Percentiles rank a stretch among this genome's conserved stretches.
phyloP scores from a whole-genome alignment of 345 rosid genomes.

The Populus davidiana region DNA sequence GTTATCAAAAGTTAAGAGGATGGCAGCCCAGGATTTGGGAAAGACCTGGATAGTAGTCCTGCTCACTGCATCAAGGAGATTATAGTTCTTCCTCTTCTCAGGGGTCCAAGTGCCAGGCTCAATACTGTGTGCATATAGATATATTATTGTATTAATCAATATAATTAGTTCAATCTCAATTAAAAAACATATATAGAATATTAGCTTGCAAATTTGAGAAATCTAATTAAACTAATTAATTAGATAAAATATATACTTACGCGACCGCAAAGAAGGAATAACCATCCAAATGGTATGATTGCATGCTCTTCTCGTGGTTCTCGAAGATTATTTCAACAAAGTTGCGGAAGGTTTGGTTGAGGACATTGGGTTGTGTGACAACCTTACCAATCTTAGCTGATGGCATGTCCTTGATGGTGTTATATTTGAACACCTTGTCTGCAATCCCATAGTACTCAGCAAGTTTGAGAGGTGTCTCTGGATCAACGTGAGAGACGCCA shows the following conservation, averaged over 20 bases:
- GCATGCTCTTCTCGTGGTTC: constrained; percentile 67
- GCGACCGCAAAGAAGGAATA: constrained; percentile 76
- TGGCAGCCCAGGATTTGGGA: constrained; percentile 87
- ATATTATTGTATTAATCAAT: background rate
- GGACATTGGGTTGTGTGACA: constrained; percentile 34
- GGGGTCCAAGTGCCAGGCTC: constrained; percentile 81
- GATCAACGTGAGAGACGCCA: constrained; percentile 17
- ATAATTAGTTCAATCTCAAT: background rate
- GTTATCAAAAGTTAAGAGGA: constrained; percentile 77
- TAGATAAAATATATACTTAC: constrained; percentile 37
- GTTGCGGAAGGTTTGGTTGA: constrained; percentile 61
- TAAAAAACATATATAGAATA: no score
- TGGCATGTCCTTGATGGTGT: constrained; percentile 14
- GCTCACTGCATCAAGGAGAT: constrained; percentile 80
- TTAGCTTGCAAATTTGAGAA: background rate
- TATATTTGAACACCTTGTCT: constrained; percentile 21
- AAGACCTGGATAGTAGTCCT: constrained; percentile 79
- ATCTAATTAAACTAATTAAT: background rate
- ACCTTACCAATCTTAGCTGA: background rate
- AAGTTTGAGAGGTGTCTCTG: constrained; percentile 19
- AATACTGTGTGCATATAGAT: constrained; percentile 28
- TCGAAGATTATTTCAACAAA: constrained; percentile 73
- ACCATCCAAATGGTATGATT: constrained; percentile 64
- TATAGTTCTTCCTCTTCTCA: constrained; percentile 73
- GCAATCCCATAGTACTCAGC: constrained; percentile 24